These are phyloP conservation scores for Mucuna pruriens DNA, from an alignment of 306 rosid species.

Conservation along the genomic window DNA sequence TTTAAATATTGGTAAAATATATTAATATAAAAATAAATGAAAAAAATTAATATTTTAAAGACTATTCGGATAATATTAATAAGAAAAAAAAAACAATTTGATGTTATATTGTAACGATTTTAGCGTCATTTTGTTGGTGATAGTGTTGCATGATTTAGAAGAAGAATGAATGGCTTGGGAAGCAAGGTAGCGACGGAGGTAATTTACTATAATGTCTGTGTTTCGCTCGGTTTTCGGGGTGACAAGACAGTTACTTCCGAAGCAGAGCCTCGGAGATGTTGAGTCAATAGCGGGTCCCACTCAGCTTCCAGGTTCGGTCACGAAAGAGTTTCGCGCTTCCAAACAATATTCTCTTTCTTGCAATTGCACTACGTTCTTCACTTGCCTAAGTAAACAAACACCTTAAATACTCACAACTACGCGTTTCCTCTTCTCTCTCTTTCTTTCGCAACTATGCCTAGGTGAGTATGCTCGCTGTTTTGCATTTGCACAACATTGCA, in stretches of 20 bases:
- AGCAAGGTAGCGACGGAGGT: conserved; percentile 35
- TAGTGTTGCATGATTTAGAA: too few species aligned
- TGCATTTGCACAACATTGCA: not conserved
- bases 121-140: too few species aligned
- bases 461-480: conserved; percentile 42
- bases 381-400: conserved; percentile 9
- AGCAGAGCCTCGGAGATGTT: conserved; percentile 18
- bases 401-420: conserved; percentile 29
- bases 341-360: not conserved
- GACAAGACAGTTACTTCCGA: conserved; percentile 28
- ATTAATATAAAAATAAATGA: too few species aligned
- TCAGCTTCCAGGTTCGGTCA: conserved; percentile 30
- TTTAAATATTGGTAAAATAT: too few species aligned
- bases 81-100: too few species aligned
- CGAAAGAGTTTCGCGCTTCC: conserved; percentile 58
- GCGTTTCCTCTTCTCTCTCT: conserved; percentile 20
- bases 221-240: conserved; percentile 42
- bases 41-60: too few species aligned
- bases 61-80: too few species aligned
- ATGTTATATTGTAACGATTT: too few species aligned
- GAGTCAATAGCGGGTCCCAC: conserved; percentile 32
- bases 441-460: conserved; percentile 42
- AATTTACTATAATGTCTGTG: conserved; percentile 4
- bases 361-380: not conserved
- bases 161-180: conserved; percentile 33